A percentile compares a stretch with the other conserved stretches of the same genome.
phyloP scores from a whole-genome alignment of 2,329 filamentous ascomycete species.

The Botrytis aclada region DNA sequence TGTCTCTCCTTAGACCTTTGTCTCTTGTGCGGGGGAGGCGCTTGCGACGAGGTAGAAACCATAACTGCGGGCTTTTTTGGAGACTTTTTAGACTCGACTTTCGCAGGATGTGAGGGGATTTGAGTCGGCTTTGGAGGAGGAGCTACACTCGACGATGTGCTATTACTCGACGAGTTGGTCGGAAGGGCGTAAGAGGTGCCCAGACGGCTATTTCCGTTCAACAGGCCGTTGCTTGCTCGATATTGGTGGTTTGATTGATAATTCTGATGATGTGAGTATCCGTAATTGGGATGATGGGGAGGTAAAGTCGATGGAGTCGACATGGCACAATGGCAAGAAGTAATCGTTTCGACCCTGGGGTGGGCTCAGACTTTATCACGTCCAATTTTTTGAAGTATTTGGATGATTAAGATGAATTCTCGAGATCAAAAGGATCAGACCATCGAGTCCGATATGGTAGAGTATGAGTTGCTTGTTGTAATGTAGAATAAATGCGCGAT shows the following conservation, averaged over 20 bases:
- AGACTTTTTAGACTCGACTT: slow-evolving; percentile 23
- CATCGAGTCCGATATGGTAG: slow-evolving; percentile 7
- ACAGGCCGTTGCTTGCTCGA: slow-evolving; percentile 44
- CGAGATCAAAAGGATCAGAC: neutral
- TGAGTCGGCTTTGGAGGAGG: slow-evolving; percentile 31
- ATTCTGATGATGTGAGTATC: slow-evolving; percentile 54
- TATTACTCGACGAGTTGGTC: slow-evolving; percentile 35
- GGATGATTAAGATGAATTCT: neutral
- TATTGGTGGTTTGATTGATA: slow-evolving; percentile 55
- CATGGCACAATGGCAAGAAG: slow-evolving; percentile 48
- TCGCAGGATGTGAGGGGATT: slow-evolving; percentile 23
- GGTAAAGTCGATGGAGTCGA: slow-evolving; percentile 77
- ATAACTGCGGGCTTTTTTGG: slow-evolving; percentile 39
- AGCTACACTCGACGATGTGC: slow-evolving; percentile 29
- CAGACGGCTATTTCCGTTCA: slow-evolving; percentile 36
- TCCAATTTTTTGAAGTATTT: slow-evolving; percentile 7
- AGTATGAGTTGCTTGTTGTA: slow-evolving; percentile 4
- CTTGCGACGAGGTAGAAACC: slow-evolving; percentile 32
- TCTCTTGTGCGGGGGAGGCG: slow-evolving; percentile 41
- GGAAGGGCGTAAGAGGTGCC: slow-evolving; percentile 35
- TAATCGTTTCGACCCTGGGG: slow-evolving; percentile 27
- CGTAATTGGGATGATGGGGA: slow-evolving; percentile 63
- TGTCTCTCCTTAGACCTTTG: slow-evolving; percentile 46
- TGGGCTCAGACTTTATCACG: slow-evolving; percentile 20
- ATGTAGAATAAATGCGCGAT: slow-evolving; percentile 11